Conservation (phyloP, 1,139 yeast genomes). For the Candida glucosophila region DNA sequence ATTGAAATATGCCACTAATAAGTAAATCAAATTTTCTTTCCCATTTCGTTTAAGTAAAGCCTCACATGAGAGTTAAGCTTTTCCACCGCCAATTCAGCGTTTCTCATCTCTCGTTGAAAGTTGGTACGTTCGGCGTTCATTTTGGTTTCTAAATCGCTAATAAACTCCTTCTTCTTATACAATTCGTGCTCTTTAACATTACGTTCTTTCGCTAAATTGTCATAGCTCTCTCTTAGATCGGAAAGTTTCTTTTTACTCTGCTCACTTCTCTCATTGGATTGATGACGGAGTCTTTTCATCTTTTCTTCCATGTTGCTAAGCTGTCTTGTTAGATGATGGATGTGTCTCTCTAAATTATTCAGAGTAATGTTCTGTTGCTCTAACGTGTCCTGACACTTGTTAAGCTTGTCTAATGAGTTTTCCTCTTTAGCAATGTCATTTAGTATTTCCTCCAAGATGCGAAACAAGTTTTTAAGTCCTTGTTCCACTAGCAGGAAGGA, state of each 20-base stretch:
- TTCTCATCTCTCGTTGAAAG: conserved; percentile 47
- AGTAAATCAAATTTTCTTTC: conserved; percentile 5
- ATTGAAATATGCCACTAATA: too few species aligned
- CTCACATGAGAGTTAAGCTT: conserved; percentile 46
- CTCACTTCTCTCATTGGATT: conserved; percentile 37
- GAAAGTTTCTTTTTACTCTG: conserved; percentile 38
- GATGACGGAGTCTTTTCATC: conserved; percentile 38
- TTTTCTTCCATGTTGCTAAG: conserved; percentile 47
- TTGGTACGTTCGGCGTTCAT: conserved; percentile 34
- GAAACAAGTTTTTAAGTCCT: conserved; percentile 44
- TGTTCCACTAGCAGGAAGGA: conserved; percentile 49
- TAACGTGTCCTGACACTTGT: conserved; percentile 35
- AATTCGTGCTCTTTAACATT: conserved; percentile 45
- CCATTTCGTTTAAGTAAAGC: conserved; percentile 13
- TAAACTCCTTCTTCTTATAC: conserved; percentile 37
- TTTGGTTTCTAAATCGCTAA: conserved; percentile 39
- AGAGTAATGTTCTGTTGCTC: conserved; percentile 38
- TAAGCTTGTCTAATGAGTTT: conserved; percentile 28
- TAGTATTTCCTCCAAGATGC: conserved; percentile 50
- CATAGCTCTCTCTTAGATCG: conserved; percentile 38
- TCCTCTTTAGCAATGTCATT: conserved; percentile 43
- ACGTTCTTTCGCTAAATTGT: conserved; percentile 41
- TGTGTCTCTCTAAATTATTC: conserved; percentile 42
- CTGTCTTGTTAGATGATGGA: conserved; percentile 44
- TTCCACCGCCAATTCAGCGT: conserved; percentile 45